Base-by-base conservation (phyloP, 768 basidiomycete species). In the Gautieria morchelliformis region DNA sequence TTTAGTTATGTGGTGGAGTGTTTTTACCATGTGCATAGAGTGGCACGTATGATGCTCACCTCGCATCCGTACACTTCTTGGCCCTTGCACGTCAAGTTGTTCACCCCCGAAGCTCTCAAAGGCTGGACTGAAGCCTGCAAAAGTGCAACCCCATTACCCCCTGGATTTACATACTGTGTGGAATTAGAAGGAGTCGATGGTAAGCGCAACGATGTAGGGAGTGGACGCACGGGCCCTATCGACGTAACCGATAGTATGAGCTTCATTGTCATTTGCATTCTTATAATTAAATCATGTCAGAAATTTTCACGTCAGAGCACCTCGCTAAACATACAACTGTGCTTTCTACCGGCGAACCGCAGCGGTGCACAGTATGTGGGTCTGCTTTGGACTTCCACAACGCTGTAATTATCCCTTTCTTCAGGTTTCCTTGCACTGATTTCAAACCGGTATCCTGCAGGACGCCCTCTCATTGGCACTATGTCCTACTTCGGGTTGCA, bases 81-180 rank as follows among this genome's bases (percentile, higher is more conserved):
- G 81, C 87, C 89, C 0, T 71, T 93, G 35, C 84, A 83, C 58
- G 79, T 89, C 62, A 87, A 85, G 62, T 67, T 91, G 6, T 93
- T 91, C 68, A 83, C 83, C 1, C 69, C 75, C 42, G 79, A 84
- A 55, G 84, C 83, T 12, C 73, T 75, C 19, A 74, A 74, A 56
- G 66, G 67, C 5, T 89, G 87, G 85, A 63, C 74, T 14, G 66
- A 65, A 14, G 71, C 74, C 10, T 58, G 62, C 15, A 51, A 42
- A 8, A 51, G 46, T 20, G 48, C 53, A 14, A 56, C 65, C 20
- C 65, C 73, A 4, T 71, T 83, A 44, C 84, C 84, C 12, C 68
- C 60, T 20, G 82, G 82, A 0, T 80, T 85, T 58, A 77, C 73
- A 4, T 76, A 64, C 45, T 62, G 69, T 5, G 62, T 77, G 10